phyloP scores from a whole-genome alignment of 345 rosid species.

The Capsella bursapastoris region DNA sequence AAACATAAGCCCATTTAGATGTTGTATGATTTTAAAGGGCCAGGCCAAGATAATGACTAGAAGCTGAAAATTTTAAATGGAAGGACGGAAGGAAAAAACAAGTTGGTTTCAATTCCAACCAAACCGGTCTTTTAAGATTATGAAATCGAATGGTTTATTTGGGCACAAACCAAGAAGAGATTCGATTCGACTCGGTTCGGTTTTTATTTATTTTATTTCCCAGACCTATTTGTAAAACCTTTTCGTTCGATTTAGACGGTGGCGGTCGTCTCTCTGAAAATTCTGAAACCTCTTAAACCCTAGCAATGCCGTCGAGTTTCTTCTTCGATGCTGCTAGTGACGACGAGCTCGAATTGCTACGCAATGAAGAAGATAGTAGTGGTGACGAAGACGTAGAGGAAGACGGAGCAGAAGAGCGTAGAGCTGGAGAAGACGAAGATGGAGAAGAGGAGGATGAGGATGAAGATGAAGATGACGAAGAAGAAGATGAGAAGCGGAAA shows the following conservation, averaged over 20 bases:
- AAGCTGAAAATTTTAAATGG: neutral
- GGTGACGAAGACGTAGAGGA: slow-evolving; percentile 44
- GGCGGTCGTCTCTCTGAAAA: slow-evolving; percentile 16
- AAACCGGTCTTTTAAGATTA: slow-evolving; percentile 6
- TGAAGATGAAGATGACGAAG: slow-evolving; percentile 44
- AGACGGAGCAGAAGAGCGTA: slow-evolving; percentile 46
- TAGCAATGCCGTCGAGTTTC: slow-evolving; percentile 47
- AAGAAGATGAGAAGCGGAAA: slow-evolving; percentile 43
- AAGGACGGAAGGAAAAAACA: neutral
- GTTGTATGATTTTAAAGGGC: neutral
- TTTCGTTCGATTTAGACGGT: neutral
- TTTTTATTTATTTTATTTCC: neutral
- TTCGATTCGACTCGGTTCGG: neutral
- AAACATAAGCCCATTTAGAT: neutral
- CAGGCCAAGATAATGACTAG: neutral
- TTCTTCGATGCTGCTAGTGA: slow-evolving; percentile 72
- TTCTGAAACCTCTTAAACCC: slow-evolving; percentile 40
- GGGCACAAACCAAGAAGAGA: neutral
- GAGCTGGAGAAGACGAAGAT: slow-evolving; percentile 45
- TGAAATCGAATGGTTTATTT: slow-evolving; percentile 7
- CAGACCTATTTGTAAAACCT: slow-evolving; percentile 14
- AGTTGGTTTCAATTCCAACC: slow-evolving; percentile 11
- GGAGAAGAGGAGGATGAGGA: slow-evolving; percentile 40
- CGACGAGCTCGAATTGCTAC: slow-evolving; percentile 56
- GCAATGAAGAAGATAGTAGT: slow-evolving; percentile 34